Evolutionary conservation across 1,284 basidiomycete species (phyloP), one percentile per base, ranked within the genome.

Genomic region (Cryptococcus sp.): DNA sequence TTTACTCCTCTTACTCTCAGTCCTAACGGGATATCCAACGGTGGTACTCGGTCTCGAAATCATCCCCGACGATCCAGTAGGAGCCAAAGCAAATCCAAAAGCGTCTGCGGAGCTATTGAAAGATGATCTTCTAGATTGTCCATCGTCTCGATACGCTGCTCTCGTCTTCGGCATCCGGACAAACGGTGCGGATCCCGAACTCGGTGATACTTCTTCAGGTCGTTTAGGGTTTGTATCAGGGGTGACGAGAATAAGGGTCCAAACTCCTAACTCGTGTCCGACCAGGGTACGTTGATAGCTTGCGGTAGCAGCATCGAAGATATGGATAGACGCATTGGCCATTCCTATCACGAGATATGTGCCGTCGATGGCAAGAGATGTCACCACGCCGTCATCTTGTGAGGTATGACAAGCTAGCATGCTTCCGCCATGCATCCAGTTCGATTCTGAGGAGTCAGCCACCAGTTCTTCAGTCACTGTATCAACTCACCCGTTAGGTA

Each of bases 341-440:
- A 96, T 87, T 1, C 91, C 94, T 31, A 94, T 87, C 43, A 95
- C 86, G 65, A 98, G 85, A 83, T 87, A 91, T 52, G 89, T 84
- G 31, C 82, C 78, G 74, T 96, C 89, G 58, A 97, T 82, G 1
- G 91, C 89, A 30, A 96, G 80, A 3, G 88, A 90, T 0, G 95
- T 95, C 41, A 95, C 87, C 8, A 91, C 87, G 7, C 85, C 86
- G 46, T 82, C 82, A 63, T 90, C 83, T 41, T 84, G 82, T 48
- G 86, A 83, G 49, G 86, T 92, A 88, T 6, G 84, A 80, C 60
- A 65, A 10, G 85, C 84, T 6, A 96, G 80, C 4, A 95, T 78
- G 5, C 82, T 82, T 3, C 93, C 93, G 4, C 89, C 89, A 45
- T 81, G 81, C 8, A 87, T 82, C 92, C 94, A 97, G 70, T 93